phyloP scores from a whole-genome alignment of 2,329 filamentous ascomycete species.

The Mollisiaceae sp. region DNA sequence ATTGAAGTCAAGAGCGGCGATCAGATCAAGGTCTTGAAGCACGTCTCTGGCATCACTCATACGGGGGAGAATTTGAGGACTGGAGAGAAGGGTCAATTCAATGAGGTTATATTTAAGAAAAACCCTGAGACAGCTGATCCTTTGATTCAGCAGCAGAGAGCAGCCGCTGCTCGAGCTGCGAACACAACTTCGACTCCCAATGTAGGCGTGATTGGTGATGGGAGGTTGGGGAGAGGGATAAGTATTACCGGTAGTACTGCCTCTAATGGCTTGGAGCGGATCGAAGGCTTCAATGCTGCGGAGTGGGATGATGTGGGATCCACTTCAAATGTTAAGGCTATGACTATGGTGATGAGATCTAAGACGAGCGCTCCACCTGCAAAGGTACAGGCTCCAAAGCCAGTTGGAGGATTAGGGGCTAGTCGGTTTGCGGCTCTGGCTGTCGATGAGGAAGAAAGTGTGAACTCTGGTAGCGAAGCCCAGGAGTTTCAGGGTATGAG shows the following conservation, averaged over 20 bases:
- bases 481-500: conserved; percentile 16
- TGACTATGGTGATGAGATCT: not conserved
- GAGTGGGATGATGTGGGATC: conserved; percentile 34
- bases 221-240: not conserved
- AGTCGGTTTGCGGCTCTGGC: conserved; percentile 28
- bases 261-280: conserved; percentile 21
- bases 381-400: conserved; percentile 12
- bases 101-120: conserved; percentile 29
- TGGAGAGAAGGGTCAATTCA: conserved; percentile 24
- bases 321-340: not conserved
- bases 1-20: conserved; percentile 31
- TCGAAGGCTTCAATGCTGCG: conserved; percentile 32
- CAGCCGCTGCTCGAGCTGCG: conserved; percentile 6
- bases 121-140: not conserved
- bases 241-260: conserved; percentile 18
- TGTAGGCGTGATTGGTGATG: not conserved
- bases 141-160: conserved; percentile 19
- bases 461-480: conserved; percentile 12
- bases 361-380: conserved; percentile 13
- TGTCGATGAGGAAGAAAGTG: conserved; percentile 21
- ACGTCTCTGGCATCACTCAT: conserved; percentile 32
- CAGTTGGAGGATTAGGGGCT: conserved; percentile 22
- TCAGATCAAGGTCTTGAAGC: conserved; percentile 28
- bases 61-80: conserved; percentile 31
- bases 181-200: not conserved